Evolutionary conservation across 345 rosid species (phyloP), one percentile per base, ranked within the genome.

Genomic region (Clarkia xantiana): DNA sequence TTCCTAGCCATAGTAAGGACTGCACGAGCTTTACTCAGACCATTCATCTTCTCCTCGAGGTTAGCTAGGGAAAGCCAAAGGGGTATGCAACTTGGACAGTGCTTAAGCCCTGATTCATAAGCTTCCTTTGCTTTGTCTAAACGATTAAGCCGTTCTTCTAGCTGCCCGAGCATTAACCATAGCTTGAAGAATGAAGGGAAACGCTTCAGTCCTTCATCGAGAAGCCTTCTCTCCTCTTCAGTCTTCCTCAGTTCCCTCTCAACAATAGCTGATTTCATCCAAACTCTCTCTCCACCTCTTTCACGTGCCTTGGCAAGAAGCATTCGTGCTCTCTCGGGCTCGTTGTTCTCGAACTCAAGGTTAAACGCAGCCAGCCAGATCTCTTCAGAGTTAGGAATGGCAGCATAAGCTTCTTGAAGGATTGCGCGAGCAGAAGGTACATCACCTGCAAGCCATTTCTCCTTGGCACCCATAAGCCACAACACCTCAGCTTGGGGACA

Each of bases 111-210:
- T 1, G 62, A 61, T 22, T 78, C 83, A 62, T 76, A 84, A 44
- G 76, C 80, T 52, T 74, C 84, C 61, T 60, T 80, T 16, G 95
- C 93, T 58, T 69, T 72, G 14, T 80, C 89, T 40, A 65, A 55
- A 47, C 52, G 71, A 52, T 65, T 71, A 42, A 84, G 75, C 17
- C 85, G 78, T 69, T 84, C 93, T 61, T 84, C 95, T 5, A 84
- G 86, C 86, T 89, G 97, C 42, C 97, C 95, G 54, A 70, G 79
- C 95, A 89, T 89, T 75, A 88, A 65, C 97, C 97, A 82, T 62
- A 88, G 58, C 67, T 88, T 84, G 67, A 78, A 84, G 70, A 80
- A 89, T 6, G 80, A 79, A 19, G 89, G 80, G 73, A 89, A 89
- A 46, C 60, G 73, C 61, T 78, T 75, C 77, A 84, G 69, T 15